Evolutionary conservation across 148 eudicot species (phyloP).

Genomic region (Rhododendron griersonianum): DNA sequence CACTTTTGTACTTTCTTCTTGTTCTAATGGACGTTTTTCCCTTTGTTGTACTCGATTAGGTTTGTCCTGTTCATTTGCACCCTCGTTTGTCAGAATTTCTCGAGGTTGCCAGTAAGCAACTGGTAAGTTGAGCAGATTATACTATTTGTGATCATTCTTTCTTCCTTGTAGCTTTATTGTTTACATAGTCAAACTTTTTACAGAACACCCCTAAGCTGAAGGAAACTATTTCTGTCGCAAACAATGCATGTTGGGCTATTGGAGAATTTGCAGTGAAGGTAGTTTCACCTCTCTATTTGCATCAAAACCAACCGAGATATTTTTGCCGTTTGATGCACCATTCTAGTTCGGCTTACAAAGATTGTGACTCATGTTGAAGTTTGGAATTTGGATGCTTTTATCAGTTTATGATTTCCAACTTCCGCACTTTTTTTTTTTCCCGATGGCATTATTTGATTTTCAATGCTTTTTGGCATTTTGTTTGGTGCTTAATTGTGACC

Average conservation of each 20-base stretch:
- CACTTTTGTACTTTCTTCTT: neutral
- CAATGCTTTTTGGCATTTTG: neutral
- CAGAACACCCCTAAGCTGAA: slow-evolving; percentile 74
- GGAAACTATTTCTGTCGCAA: slow-evolving; percentile 87
- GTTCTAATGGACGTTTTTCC: neutral
- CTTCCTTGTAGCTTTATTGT: neutral
- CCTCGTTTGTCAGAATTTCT: slow-evolving; percentile 79
- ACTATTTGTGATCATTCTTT: neutral
- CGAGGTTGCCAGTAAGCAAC: slow-evolving; percentile 76
- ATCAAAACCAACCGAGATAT: neutral
- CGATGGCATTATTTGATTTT: neutral
- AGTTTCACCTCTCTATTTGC: slow-evolving; percentile 12
- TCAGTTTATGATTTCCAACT: neutral
- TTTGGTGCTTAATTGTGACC: neutral
- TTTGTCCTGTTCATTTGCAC: slow-evolving; percentile 84
- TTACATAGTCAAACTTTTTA: slow-evolving; percentile 5
- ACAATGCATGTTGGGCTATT: slow-evolving; percentile 99
- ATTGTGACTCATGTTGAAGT: neutral
- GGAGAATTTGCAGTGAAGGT: slow-evolving; percentile 98
- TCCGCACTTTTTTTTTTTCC: neutral
- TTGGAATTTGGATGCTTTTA: neutral
- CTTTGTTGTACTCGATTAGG: slow-evolving; percentile 40
- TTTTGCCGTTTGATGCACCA: neutral
- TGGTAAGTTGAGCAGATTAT: slow-evolving; percentile 47
- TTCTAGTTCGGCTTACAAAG: neutral